These are phyloP conservation scores for Diplosphaera chodatii DNA, from an alignment of 139 green algal genomes.

Conservation along the genomic window DNA sequence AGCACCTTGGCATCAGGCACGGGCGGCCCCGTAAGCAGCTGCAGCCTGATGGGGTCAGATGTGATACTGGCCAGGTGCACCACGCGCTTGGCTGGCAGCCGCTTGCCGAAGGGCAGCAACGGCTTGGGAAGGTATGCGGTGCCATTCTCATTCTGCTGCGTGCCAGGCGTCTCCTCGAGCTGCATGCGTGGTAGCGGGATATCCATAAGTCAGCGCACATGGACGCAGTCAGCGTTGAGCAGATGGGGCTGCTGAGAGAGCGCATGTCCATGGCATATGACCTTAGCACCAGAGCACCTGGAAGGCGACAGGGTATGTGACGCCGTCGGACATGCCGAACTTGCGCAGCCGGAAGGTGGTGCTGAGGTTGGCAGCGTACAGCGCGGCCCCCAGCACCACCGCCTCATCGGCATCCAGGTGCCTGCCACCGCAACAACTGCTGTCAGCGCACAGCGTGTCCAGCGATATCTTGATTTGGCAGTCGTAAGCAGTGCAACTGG, in stretches of 20 bases:
- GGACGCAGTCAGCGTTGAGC: too few species aligned
- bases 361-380: slow-evolving; percentile 93
- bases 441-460: too few species aligned
- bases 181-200: not conserved
- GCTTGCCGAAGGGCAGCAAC: slow-evolving; percentile 44
- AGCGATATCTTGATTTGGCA: too few species aligned
- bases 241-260: too few species aligned
- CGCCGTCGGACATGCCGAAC: slow-evolving; percentile 86
- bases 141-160: slow-evolving; percentile 8
- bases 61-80: slow-evolving; percentile 50
- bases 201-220: too few species aligned
- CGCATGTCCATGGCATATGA: too few species aligned
- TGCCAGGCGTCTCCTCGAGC: slow-evolving; percentile 5
- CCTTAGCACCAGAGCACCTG: too few species aligned
- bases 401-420: slow-evolving; percentile 98
- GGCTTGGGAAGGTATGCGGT: slow-evolving; percentile 13
- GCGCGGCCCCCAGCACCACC: slow-evolving; percentile 78
- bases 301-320: slow-evolving; percentile 63
- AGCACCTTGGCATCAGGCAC: not conserved
- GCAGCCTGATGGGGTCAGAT: slow-evolving; percentile 32
- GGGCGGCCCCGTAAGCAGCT: not conserved
- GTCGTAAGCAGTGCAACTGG: too few species aligned
- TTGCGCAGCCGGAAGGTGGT: slow-evolving; percentile 94
- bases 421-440: slow-evolving; percentile 23
- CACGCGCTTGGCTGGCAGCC: slow-evolving; percentile 53